Base-by-base conservation (phyloP, 2,329 filamentous ascomycete genomes). In the Penicillium polonicum region DNA sequence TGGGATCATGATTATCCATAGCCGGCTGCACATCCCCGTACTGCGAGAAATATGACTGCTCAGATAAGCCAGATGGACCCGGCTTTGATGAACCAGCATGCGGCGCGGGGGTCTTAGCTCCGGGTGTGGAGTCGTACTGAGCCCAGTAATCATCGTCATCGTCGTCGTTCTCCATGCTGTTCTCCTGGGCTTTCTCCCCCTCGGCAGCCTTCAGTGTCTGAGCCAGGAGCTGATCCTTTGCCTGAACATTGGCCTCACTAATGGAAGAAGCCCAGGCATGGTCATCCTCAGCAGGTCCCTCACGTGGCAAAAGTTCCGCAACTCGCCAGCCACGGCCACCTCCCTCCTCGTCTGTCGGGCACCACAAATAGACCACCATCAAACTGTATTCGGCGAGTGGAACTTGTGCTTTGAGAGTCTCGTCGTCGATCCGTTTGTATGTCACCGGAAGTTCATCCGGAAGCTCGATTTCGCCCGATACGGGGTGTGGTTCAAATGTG, bases 111-210 rank as follows among this genome's bases (percentile, higher is more conserved):
- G 65, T 70, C 52, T 78, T 76, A 36, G 67, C 64, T 2, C 76
- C 75, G 10, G 82, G 82, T 3, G 82, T 84, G 52, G 78, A 76
- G 70, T 86, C 84, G 65, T 88, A 87, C 63, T 82, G 80, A 4
- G 82, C 84, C 85, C 85, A 88, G 70, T 88, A 88, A 61, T 82
- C 81, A 60, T 87, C 85, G 54, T 86, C 83, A 21, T 87, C 85
- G 55, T 86, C 83, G 21, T 83, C 81, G 1, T 82, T 79, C n/a
- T 76, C 70, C 7, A 67, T 49, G n/a, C 52, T 52, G 9, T 63
- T 59, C 8, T 62, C 57, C 33, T 62, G 55, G 10, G 60, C 21
- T 36, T 65, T 61, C 39, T 62, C 54, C 55, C 65, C 53, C 49
- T 68, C 70, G 21, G 68, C 67, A 25, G 70, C 69, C 50, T 67